Conservation (phyloP, 2,329 filamentous ascomycete genomes). For the Sporothrix mexicana region DNA sequence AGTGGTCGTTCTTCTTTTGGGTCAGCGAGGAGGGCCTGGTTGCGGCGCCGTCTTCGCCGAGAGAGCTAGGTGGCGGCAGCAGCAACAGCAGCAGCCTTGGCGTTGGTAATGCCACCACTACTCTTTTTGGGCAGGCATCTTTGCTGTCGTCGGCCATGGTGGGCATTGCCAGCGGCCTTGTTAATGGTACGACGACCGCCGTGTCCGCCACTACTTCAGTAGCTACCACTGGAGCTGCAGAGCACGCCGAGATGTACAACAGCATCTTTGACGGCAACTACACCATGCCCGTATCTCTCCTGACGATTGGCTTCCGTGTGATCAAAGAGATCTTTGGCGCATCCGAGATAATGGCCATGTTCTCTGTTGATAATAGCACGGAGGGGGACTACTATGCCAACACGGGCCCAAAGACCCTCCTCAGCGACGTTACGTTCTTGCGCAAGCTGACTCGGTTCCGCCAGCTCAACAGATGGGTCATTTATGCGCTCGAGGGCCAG, state of each 20-base stretch:
- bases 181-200: background rate
- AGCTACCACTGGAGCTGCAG: background rate
- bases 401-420: conserved; percentile 50
- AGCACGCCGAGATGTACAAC: background rate
- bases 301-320: conserved; percentile 44
- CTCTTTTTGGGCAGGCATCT: background rate
- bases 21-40: conserved; percentile 76
- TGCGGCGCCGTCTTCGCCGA: background rate
- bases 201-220: background rate
- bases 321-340: conserved; percentile 41
- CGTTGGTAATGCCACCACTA: background rate
- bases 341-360: conserved; percentile 36
- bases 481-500: conserved; percentile 88
- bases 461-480: conserved; percentile 75
- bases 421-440: conserved; percentile 64
- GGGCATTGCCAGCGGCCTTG: background rate
- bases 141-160: background rate
- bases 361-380: conserved; percentile 39
- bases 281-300: conserved; percentile 44
- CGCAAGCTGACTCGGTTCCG: conserved; percentile 70
- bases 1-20: conserved; percentile 96
- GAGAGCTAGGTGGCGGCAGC: background rate
- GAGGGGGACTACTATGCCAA: conserved; percentile 33
- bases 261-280: conserved; percentile 40
- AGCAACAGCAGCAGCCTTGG: background rate